These are phyloP conservation scores for Artemisia annua DNA, from an alignment of 129 eudicot genomes.

Conservation along the genomic window DNA sequence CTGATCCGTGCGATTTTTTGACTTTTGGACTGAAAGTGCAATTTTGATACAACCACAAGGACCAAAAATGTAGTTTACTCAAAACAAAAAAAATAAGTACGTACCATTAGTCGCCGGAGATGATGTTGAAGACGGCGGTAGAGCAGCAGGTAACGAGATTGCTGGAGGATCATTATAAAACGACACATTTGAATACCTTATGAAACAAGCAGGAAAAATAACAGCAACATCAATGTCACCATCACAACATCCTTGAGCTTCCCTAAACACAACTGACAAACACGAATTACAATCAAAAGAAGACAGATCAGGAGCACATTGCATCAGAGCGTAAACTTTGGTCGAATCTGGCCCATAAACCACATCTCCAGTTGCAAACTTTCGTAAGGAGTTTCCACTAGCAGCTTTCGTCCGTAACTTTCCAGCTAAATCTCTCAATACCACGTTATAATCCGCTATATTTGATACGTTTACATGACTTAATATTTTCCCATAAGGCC, in stretches of 20 bases:
- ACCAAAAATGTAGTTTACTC: no score
- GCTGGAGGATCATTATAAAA: constrained; percentile 24
- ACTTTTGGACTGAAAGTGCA: no score
- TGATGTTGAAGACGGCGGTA: constrained; percentile 15
- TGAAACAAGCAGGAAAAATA: background rate
- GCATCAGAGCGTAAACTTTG: background rate
- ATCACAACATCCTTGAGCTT: constrained; percentile 19
- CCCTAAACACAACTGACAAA: constrained; percentile 21
- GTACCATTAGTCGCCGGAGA: constrained; percentile 8
- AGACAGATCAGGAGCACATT: constrained; percentile 18
- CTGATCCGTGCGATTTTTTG: no score
- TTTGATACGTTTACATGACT: constrained; percentile 2
- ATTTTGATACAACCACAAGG: no score
- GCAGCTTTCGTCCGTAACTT: constrained; percentile 19
- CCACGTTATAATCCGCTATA: background rate
- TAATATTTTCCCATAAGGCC: background rate
- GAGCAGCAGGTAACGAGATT: background rate
- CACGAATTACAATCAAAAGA: constrained; percentile 23
- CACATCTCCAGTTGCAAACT: constrained; percentile 9
- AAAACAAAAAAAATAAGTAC: background rate
- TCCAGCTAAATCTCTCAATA: background rate
- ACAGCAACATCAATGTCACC: constrained; percentile 1
- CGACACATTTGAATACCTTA: constrained; percentile 33
- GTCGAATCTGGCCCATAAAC: background rate
- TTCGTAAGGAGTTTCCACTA: constrained; percentile 25